Evolutionary conservation across 371 early-diverging fungal genomes (phyloP), one percentile per base, ranked within the genome.

Genomic region (Rhizopus sp.): DNA sequence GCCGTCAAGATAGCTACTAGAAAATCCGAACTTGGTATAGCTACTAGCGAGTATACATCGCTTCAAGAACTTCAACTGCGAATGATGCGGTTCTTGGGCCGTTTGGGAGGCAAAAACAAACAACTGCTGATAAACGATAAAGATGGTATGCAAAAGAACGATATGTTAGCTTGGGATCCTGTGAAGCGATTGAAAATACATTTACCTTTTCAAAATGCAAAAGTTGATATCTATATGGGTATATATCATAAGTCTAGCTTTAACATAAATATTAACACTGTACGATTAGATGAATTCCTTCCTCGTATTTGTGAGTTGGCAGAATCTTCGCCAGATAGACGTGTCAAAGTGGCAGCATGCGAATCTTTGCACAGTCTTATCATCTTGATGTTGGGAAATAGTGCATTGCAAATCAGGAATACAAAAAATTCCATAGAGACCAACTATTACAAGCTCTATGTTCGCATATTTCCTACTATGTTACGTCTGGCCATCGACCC

Each of bases 271-370:
- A 37, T 3, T 33, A 9, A 53, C 9, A 17, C 0, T n/a, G 2
- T 45, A 38, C 13, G 10, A 41, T 23, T 65, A 84, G 93, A 90
- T 59, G 88, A 91, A 40, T 69, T 89, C 37, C 67, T 93, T 2
- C 92, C 93, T 6, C 78, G 89, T 1, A 83, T 93, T 15, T 78
- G 88, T 31, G 86, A 89, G 23, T 67, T 92, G 10, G 88, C 92
- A 0, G 90, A 90, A 62, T 77, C 74, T 33, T 88, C 92, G 0
- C 82, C 90, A 2, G 87, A 91, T 44, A 69, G 93, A 32, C 80
- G 89, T 61, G 81, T 85, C 42, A 92, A 92, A 57, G 79, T 88
- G 0, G 89, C 88, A 16, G 87, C 90, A 5, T 85, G 88, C 50
- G 93, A 93, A 59, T 64, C 91, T 2, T 58, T 93, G n/a, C 92